Base-by-base conservation (phyloP, 768 basidiomycete species). In the Crassisporium funariophilum region DNA sequence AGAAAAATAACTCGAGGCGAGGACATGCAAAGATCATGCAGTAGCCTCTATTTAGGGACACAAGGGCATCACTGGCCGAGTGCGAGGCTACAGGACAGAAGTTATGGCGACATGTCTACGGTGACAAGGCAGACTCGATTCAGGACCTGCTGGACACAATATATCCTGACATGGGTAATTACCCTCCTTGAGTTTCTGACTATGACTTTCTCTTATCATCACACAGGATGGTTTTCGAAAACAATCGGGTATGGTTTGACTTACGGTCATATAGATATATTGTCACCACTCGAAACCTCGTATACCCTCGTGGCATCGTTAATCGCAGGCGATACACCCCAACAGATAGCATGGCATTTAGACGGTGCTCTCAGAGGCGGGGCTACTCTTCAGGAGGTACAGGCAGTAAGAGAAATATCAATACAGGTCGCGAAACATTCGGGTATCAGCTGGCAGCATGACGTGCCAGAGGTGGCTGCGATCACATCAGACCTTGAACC, bases 321-420 rank as follows among this genome's bases (percentile, higher is more conserved):
- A 36, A 78, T 87, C 56, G 75, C 80, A 3, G 71, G 69, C 46
- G 83, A 86, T 57, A 76, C 81, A 24, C 82, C 84, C 0, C 76
- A 70, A 29, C 85, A 87, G 56, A 78, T 82, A 22, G 65, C 52
- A n/a, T 87, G 85, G 84, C 85, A 86, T 56, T 66, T 86, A 17
- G 67, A 70, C 10, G 79, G 79, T 12, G 82, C 84, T 2, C 67
- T 71, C 33, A 68, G 81, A 42, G 69, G 71, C 35, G 83, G 83
- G 3, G 84, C 83, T 9, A 76, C 71, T 2, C 46, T 67, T 13
- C 78, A 77, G 12, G 74, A 86, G 54, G 72, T 74, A 5, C 64
- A 63, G 31, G 82, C 82, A 2, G 78, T 82, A 6, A 68, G 85
- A 16, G 56, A 69, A 33, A 81, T 84, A 35, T 68, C 81, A 12